phyloP scores from a whole-genome alignment of 2,329 filamentous ascomycete genomes.

The Trichoderma sp. region DNA sequence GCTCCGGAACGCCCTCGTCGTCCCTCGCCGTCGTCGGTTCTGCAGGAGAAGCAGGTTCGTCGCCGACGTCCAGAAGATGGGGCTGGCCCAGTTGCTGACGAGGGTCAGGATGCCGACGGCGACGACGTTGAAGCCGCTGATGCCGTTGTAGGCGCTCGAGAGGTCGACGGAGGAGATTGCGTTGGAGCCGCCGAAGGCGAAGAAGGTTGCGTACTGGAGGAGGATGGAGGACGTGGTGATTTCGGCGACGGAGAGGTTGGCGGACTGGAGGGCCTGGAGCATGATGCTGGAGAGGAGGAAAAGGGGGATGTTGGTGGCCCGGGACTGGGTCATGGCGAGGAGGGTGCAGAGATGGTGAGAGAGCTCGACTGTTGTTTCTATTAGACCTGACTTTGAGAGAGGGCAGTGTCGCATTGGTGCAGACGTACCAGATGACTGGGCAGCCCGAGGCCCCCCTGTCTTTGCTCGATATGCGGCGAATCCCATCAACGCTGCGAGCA shows the following conservation, averaged over 20 bases:
- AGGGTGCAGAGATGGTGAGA: conserved; percentile 74
- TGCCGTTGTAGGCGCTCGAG: conserved; percentile 91
- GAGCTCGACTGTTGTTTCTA: conserved; percentile 41
- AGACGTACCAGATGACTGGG: conserved; percentile 38
- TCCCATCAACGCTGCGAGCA: conserved; percentile 45
- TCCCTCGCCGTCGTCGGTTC: conserved; percentile 35
- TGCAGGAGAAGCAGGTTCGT: conserved; percentile 61
- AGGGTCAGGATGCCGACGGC: conserved; percentile 84
- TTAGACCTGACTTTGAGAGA: not conserved
- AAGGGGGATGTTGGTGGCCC: conserved; percentile 81
- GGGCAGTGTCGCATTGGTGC: not conserved
- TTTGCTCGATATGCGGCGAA: conserved; percentile 47
- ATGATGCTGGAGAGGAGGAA: conserved; percentile 73
- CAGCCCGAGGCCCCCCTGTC: conserved; percentile 33
- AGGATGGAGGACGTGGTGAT: conserved; percentile 72
- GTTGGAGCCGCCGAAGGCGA: conserved; percentile 87
- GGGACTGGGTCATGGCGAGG: conserved; percentile 83
- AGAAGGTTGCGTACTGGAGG: conserved; percentile 81
- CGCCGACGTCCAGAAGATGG: conserved; percentile 81
- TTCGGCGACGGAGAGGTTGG: conserved; percentile 56
- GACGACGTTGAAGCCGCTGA: conserved; percentile 77
- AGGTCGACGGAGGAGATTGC: conserved; percentile 95
- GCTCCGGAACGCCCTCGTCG: conserved; percentile 41
- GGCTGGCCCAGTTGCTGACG: conserved; percentile 85
- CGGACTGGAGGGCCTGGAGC: conserved; percentile 51